Evolutionary conservation across 306 rosid genomes (phyloP).

Genomic region (Senna siamea): DNA sequence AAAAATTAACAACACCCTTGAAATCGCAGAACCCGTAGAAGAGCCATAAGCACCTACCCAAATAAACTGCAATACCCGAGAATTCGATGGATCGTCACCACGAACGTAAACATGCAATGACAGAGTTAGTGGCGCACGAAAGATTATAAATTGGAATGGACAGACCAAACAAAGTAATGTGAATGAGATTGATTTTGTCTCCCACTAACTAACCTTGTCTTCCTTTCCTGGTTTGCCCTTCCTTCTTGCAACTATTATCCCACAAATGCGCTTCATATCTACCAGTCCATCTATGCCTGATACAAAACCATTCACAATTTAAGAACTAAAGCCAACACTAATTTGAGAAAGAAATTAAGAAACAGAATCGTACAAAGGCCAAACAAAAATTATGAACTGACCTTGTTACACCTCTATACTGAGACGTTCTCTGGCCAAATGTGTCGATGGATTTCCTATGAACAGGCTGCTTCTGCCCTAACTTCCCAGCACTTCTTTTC

Average conservation of each 20-base stretch:
- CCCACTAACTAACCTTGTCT: slow-evolving; percentile 86
- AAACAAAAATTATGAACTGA: slow-evolving; percentile 16
- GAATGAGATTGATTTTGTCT: too few relatives aligned
- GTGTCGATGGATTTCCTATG: slow-evolving; percentile 95
- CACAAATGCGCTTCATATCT: slow-evolving; percentile 98
- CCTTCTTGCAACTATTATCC: slow-evolving; percentile 99
- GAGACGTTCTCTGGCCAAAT: slow-evolving; percentile 96
- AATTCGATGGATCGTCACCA: slow-evolving; percentile 51
- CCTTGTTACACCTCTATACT: slow-evolving; percentile 98
- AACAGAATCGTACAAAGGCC: too few relatives aligned
- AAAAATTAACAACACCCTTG: not conserved
- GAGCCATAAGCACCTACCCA: slow-evolving; percentile 54
- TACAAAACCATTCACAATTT: not conserved
- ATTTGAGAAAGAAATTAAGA: not conserved
- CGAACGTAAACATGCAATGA: slow-evolving; percentile 41
- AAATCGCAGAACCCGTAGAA: not conserved
- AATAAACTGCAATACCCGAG: slow-evolving; percentile 65
- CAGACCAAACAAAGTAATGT: slow-evolving; percentile 29
- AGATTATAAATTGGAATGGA: slow-evolving; percentile 39
- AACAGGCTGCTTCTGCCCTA: slow-evolving; percentile 78
- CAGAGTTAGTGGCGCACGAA: slow-evolving; percentile 48
- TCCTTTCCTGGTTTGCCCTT: slow-evolving; percentile 98
- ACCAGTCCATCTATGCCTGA: slow-evolving; percentile 99
- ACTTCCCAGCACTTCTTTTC: slow-evolving; percentile 70
- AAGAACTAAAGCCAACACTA: too few relatives aligned